Conservation (phyloP, 768 basidiomycete species). For the Thelephora aurantiotincta region DNA sequence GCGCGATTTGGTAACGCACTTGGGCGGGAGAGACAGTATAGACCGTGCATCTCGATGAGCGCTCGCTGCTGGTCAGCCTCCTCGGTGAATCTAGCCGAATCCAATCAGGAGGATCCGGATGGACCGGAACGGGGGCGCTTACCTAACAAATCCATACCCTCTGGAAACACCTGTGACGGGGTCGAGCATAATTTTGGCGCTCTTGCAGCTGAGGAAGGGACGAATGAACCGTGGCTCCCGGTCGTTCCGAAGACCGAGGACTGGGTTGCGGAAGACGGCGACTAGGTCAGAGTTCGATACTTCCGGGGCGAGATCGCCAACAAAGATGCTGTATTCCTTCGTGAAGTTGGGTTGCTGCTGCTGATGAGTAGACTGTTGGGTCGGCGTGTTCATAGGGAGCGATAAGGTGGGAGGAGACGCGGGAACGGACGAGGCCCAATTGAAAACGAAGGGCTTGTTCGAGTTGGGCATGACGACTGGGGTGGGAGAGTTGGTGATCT, state of each 20-base stretch:
- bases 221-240: conserved; percentile 80
- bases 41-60: conserved; percentile 81
- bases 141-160: conserved; percentile 91
- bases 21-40: conserved; percentile 80
- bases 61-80: conserved; percentile 84
- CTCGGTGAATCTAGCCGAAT: conserved; percentile 55
- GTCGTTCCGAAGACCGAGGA: conserved; percentile 72
- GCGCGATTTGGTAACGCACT: conserved; percentile 35
- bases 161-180: conserved; percentile 83
- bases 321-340: conserved; percentile 89
- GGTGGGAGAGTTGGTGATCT: conserved; percentile 34
- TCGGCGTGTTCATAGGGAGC: background rate
- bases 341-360: conserved; percentile 37
- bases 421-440: conserved; percentile 48
- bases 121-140: conserved; percentile 10
- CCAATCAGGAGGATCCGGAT: background rate
- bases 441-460: conserved; percentile 63
- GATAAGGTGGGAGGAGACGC: conserved; percentile 19
- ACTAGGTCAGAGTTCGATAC: conserved; percentile 91
- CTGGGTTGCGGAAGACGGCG: conserved; percentile 82
- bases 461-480: conserved; percentile 78
- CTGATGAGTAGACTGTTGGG: conserved; percentile 8
- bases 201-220: conserved; percentile 85
- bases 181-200: conserved; percentile 91
- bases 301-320: conserved; percentile 86